phyloP scores from a whole-genome alignment of 1,139 yeast genomes.

The Scheffersomyces illinoinensis region DNA sequence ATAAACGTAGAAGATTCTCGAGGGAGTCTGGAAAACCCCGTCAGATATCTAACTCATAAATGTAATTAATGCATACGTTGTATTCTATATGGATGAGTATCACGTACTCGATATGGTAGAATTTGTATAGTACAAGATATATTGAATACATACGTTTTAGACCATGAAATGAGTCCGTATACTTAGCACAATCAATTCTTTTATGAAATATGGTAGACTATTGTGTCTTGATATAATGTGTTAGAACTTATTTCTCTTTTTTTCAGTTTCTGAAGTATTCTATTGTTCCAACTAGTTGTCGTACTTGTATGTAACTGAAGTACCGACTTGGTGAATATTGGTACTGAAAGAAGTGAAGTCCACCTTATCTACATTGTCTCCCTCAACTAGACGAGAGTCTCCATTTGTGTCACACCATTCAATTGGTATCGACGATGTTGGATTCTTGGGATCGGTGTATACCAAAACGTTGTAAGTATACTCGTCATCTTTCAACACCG shows the following conservation, averaged over 20 bases:
- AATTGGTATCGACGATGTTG: slow-evolving; percentile 54
- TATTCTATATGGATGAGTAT: too few relatives aligned
- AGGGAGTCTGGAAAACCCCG: slow-evolving; percentile 16
- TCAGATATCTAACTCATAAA: neutral
- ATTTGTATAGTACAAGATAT: neutral
- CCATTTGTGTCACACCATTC: slow-evolving; percentile 82
- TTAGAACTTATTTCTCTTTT: neutral
- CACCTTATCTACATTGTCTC: slow-evolving; percentile 63
- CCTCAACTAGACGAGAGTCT: slow-evolving; percentile 57
- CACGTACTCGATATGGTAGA: neutral
- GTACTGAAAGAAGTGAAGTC: slow-evolving; percentile 72
- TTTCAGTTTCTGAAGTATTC: neutral
- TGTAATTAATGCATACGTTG: too few relatives aligned
- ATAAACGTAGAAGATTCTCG: slow-evolving; percentile 46
- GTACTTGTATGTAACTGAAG: slow-evolving; percentile 69
- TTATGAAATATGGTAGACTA: neutral
- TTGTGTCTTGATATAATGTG: too few relatives aligned
- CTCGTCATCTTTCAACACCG: slow-evolving; percentile 64
- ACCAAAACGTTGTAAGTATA: slow-evolving; percentile 87
- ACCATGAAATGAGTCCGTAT: neutral
- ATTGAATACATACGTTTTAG: neutral
- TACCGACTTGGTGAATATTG: slow-evolving; percentile 67
- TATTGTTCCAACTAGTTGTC: slow-evolving; percentile 7
- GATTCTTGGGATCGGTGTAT: slow-evolving; percentile 72
- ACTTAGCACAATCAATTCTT: neutral